Base-by-base conservation (phyloP, 1,284 basidiomycete species). In the Rhodofomes roseus region DNA sequence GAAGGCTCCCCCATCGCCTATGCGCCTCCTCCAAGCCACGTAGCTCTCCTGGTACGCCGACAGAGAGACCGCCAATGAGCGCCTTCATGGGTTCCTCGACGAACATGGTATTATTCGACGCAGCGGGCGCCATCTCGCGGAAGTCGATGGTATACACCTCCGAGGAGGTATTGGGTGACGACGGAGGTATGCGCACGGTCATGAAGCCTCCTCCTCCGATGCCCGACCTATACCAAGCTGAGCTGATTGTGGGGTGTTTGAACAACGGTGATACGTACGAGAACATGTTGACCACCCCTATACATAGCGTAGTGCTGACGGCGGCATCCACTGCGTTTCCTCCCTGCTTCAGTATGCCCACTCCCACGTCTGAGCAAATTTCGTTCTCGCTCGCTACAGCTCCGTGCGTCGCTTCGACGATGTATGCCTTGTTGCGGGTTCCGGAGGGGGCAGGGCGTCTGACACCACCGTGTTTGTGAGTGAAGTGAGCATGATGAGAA, bases 151-250 rank as follows among this genome's bases (percentile, higher is more conserved):
- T 86, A 71, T 81, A 90, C 52, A 90, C 87, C 63, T 86, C 78
- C 29, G 87, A 89, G 27, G 73, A 66, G 2, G 68, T 73, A 43
- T 76, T 76, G 0, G 75, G 64, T 40, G 70, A 67, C 4, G 70
- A 64, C 7, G 83, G 80, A 6, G 95, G 92, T 8, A 95, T 77
- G 22, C 93, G 87, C 46, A 98, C 81, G 34, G 89, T 87, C 87
- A 96, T 93, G 71, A 96, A 95, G 0, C 95, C 95, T 29, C 94
- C 95, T 1, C 95, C 95, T 22, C 93, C 94, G 54, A 97, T 91
- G 2, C 94, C 90, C 16, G 90, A 89, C 5, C 90, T 92, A 54
- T 39, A 20, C 40, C 34, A 2, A 62, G 55, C 20, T 52, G 20
- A 58, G n/a, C 37, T 18, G 50, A 22, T 4, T 27, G 56, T 18